Evolutionary conservation across 2,329 filamentous ascomycete species (phyloP).

Genomic region (Esteya vermicola): DNA sequence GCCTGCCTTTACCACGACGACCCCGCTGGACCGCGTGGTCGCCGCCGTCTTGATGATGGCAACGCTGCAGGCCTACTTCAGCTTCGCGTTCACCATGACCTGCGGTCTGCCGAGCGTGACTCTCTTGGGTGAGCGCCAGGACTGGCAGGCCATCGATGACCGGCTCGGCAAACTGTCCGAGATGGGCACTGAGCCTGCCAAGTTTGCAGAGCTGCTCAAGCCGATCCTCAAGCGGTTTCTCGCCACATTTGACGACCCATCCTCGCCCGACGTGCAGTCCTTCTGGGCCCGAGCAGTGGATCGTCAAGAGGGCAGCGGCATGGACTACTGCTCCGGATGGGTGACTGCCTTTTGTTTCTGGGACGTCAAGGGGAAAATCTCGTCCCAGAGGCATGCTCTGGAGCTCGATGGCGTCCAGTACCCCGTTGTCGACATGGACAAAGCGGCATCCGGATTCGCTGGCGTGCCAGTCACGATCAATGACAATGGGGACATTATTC

Average conservation of each 20-base stretch:
- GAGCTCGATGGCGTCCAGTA: neutral
- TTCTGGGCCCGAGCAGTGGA: slow-evolving; percentile 19
- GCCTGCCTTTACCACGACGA: slow-evolving; percentile 37
- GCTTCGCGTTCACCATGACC: slow-evolving; percentile 13
- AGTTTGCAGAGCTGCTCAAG: slow-evolving; percentile 9
- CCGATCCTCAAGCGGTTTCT: slow-evolving; percentile 15
- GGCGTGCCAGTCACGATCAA: slow-evolving; percentile 2
- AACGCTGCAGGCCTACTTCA: slow-evolving; percentile 33
- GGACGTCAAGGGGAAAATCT: slow-evolving; percentile 12
- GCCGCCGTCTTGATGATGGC: slow-evolving; percentile 36
- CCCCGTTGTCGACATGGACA: neutral
- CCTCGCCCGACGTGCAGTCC: slow-evolving; percentile 4
- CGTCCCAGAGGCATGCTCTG: neutral
- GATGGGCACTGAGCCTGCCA: slow-evolving; percentile 6
- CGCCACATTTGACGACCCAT: slow-evolving; percentile 14
- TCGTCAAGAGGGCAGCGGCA: slow-evolving; percentile 15
- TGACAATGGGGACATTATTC: neutral
- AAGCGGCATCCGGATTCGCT: slow-evolving; percentile 1
- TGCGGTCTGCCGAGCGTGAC: slow-evolving; percentile 40
- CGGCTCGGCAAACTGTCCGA: slow-evolving; percentile 7
- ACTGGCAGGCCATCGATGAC: slow-evolving; percentile 23
- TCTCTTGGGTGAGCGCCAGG: slow-evolving; percentile 25
- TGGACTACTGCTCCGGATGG: slow-evolving; percentile 17
- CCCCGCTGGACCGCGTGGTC: slow-evolving; percentile 23
- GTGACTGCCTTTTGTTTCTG: slow-evolving; percentile 20